Percentiles rank a stretch among this genome's conserved stretches.
Conservation (phyloP, 495 filamentous ascomycete genomes). For the Penicillium bovifimosum region DNA sequence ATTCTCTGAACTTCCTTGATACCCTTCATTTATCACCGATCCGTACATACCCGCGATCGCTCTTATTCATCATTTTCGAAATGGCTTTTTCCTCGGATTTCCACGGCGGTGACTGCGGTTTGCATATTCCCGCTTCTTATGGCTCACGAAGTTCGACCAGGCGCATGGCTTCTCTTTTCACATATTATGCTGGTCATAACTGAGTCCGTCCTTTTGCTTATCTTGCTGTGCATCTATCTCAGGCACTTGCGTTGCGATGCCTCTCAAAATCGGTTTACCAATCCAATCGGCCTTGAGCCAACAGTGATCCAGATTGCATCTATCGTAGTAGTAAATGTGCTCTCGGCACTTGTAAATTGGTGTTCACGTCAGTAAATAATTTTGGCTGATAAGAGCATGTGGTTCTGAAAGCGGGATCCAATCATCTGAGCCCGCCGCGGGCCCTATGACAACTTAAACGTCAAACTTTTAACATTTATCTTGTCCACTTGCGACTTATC, state of each 20-base stretch:
- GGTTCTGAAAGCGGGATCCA: constrained; percentile 9
- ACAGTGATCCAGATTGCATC: not conserved
- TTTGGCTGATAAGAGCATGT: not conserved
- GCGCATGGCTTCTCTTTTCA: constrained; percentile 10
- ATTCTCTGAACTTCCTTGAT: constrained; percentile 10
- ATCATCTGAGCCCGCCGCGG: constrained; percentile 12
- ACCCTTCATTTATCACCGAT: constrained; percentile 10
- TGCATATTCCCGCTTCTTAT: constrained; percentile 1
- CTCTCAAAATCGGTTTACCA: not conserved
- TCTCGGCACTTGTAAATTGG: no score
- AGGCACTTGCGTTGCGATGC: not conserved
- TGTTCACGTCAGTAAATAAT: no score
- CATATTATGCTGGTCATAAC: constrained; percentile 24
- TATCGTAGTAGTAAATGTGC: no score
- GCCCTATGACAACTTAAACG: constrained; percentile 6
- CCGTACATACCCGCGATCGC: constrained; percentile 14
- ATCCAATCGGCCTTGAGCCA: not conserved
- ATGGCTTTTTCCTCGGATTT: constrained; percentile 21
- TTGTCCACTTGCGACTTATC: not conserved
- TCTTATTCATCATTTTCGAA: constrained; percentile 8
- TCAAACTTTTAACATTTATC: constrained; percentile 4
- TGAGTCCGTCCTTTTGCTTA: not conserved
- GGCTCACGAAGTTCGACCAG: constrained; percentile 2
- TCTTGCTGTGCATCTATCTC: not conserved
- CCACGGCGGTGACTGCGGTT: not conserved